Percentiles rank a stretch among this genome's conserved stretches.
These are phyloP conservation scores for Starmerella potacharoeniae DNA, from an alignment of 805 yeast genomes.

Conservation along the genomic window DNA sequence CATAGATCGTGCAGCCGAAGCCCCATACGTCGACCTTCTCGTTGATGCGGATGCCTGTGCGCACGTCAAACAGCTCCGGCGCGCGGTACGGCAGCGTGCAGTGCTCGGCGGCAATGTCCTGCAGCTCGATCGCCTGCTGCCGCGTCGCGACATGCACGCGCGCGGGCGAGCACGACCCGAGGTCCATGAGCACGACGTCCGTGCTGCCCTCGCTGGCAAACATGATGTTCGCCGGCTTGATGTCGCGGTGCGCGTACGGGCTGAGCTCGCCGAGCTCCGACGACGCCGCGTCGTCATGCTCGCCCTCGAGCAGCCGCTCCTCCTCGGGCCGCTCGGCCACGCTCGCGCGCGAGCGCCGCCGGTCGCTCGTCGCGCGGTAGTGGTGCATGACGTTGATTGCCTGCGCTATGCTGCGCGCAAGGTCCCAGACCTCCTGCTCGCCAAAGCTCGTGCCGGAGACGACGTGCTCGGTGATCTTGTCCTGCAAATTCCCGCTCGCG, in stretches of 20 bases:
- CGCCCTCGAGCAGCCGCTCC: constrained; percentile 12
- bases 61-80: constrained; percentile 76
- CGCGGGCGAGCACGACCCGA: constrained; percentile 70
- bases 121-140: constrained; percentile 61
- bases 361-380: constrained; percentile 30
- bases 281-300: constrained; percentile 2
- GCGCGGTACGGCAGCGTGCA: constrained; percentile 82
- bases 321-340: neutral
- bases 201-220: constrained; percentile 47
- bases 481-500: constrained; percentile 65
- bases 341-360: neutral
- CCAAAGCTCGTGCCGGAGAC: constrained; percentile 43
- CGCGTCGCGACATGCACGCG: constrained; percentile 43
- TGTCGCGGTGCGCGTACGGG: constrained; percentile 75
- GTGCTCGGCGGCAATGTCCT: constrained; percentile 73
- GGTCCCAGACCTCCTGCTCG: constrained; percentile 53
- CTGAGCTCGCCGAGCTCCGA: constrained; percentile 30
- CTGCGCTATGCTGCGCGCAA: constrained; percentile 45
- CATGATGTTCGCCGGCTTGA: constrained; percentile 86
- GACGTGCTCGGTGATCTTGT: constrained; percentile 54
- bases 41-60: constrained; percentile 49
- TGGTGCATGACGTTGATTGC: constrained; percentile 71
- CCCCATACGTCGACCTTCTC: constrained; percentile 87
- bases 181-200: constrained; percentile 63
- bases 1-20: constrained; percentile 71